Base-by-base conservation (phyloP, 805 yeast species). In the Diddensiella caesifluorescens region DNA sequence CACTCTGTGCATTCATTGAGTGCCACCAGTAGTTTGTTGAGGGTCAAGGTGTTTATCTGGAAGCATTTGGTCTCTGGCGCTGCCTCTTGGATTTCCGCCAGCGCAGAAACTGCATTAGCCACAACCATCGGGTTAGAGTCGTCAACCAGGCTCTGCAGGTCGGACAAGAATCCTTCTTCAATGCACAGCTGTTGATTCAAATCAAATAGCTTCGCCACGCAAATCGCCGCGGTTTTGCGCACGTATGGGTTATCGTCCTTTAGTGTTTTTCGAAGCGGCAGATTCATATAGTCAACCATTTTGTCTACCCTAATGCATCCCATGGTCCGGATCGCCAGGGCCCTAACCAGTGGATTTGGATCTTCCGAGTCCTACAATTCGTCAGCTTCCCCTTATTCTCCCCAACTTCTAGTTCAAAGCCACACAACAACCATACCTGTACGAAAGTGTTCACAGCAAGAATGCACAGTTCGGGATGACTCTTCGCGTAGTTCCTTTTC, bases 1-100 rank as follows among this genome's bases (percentile, higher is more conserved):
- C 99, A 92, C 66, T 92, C 99, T 0, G 97, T 89, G 65, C 97
- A 90, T 65, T 92, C 99, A 62, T 90, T 90, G 50, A 92, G 70
- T 10, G 96, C 95, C 52, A 79, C 69, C 47, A 92, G 68, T 47
- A 92, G 73, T 60, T 80, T 83, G 39, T 63, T 67, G 26, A 75
- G 57, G 3, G 63, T 57, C 4, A 61, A 58, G 2, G 67, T 51
- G 39, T 59, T 65, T 45, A 73, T 65, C 15, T 61, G 61, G 46
- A 77, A 61, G 22, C 73, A 71, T 22, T 73, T 54, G 15, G 74
- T 71, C 38, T 68, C 70, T 5, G 75, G 75, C 49, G 79, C 83
- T 61, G 79, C 67, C 45, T 78, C 83, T 56, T 77, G 77, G 50
- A 92, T 87, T 63, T 90, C 97, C 28, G 81, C 77, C 38, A 92